Conservation (phyloP, 768 basidiomycete species). For the Suillus sp. region DNA sequence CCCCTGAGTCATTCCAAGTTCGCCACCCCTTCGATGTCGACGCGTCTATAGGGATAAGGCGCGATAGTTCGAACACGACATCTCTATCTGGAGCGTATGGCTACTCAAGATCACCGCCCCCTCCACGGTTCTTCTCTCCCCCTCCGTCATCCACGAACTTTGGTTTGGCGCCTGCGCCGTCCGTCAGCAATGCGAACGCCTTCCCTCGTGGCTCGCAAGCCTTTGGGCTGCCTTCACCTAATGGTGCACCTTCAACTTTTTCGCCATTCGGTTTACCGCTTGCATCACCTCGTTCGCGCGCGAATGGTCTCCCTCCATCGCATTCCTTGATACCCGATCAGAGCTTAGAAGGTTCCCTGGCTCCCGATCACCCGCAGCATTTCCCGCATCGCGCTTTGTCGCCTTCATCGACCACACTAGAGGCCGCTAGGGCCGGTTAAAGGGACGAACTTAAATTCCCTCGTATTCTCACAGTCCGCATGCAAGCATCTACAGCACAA, state of each 20-base stretch:
- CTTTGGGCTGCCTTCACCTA: constrained; percentile 31
- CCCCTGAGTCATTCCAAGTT: constrained; percentile 29
- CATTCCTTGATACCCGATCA: constrained; percentile 41
- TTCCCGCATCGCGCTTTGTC: constrained; percentile 42
- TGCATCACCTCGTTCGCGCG: constrained; percentile 33
- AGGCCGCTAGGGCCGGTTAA: constrained; percentile 43
- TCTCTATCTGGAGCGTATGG: constrained; percentile 29
- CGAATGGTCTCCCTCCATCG: constrained; percentile 29
- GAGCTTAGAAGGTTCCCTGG: constrained; percentile 31
- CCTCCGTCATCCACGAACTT: constrained; percentile 33
- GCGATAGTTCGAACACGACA: constrained; percentile 27
- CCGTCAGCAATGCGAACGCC: constrained; percentile 28
- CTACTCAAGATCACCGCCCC: constrained; percentile 37
- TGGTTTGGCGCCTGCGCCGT: constrained; percentile 26
- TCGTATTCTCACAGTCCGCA: constrained; percentile 40
- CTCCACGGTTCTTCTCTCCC: constrained; percentile 37
- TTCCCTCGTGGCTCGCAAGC: constrained; percentile 34
- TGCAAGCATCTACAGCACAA: constrained; percentile 42
- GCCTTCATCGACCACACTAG: constrained; percentile 41
- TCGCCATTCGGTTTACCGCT: constrained; percentile 37
- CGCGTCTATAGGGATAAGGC: constrained; percentile 23
- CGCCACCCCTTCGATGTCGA: constrained; percentile 34
- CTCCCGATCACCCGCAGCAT: constrained; percentile 40
- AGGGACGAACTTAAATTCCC: constrained; percentile 40
- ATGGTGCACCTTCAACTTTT: constrained; percentile 27